A percentile compares a stretch with the other conserved stretches of the same genome.
These are phyloP conservation scores for Ustilago shanxiensis DNA, from an alignment of 1,284 basidiomycete species.

Conservation along the genomic window DNA sequence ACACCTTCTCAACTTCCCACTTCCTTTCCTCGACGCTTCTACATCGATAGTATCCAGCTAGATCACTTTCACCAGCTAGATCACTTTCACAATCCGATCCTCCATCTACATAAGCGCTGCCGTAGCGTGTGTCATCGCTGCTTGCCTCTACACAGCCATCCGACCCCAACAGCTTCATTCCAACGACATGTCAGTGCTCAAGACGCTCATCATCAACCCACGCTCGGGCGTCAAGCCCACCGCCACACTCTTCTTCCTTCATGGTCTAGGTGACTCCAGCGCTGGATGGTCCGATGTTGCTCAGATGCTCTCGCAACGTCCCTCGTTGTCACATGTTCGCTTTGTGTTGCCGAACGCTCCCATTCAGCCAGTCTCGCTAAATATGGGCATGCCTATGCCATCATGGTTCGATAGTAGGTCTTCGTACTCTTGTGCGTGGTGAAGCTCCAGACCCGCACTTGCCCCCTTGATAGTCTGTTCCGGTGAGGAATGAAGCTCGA, in stretches of 20 bases:
- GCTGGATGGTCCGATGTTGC: conserved; percentile 68
- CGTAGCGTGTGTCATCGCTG: conserved; percentile 17
- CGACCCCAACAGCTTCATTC: conserved; percentile 3
- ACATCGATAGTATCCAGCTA: background rate
- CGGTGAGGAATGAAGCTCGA: background rate
- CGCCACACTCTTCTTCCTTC: conserved; percentile 66
- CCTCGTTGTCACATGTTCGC: conserved; percentile 64
- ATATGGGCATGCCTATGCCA: conserved; percentile 69
- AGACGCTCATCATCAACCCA: conserved; percentile 65
- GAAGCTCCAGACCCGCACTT: conserved; percentile 6
- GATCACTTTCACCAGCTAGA: background rate
- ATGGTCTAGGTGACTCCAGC: conserved; percentile 68
- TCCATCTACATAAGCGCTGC: conserved; percentile 8
- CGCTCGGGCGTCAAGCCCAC: conserved; percentile 59
- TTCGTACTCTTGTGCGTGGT: conserved; percentile 54
- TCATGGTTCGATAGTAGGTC: conserved; percentile 69
- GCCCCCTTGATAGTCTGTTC: too few relatives aligned
- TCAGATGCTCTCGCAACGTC: conserved; percentile 65
- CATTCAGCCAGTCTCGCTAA: conserved; percentile 67
- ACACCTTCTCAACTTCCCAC: background rate
- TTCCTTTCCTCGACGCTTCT: background rate
- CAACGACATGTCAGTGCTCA: conserved; percentile 56
- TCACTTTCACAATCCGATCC: conserved; percentile 11
- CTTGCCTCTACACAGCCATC: conserved; percentile 3
- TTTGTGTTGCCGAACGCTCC: conserved; percentile 69